These are phyloP conservation scores for Phytophthora capsici DNA, from an alignment of 352 stramenopile species.

Conservation along the genomic window DNA sequence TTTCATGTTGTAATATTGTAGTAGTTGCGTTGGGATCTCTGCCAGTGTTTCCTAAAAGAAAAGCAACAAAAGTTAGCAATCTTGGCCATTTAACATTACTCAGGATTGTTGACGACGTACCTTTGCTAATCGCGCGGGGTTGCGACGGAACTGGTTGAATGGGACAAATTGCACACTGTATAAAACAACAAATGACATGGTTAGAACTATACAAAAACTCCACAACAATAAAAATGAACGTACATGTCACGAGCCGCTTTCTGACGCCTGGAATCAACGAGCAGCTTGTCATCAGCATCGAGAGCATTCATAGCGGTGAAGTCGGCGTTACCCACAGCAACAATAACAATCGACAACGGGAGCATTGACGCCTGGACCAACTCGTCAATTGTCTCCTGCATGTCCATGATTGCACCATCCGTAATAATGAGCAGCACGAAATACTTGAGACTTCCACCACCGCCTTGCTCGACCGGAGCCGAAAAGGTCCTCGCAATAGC, in stretches of 20 bases:
- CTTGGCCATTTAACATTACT: not conserved
- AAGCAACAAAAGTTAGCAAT: conserved; percentile 3
- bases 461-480: conserved; percentile 24
- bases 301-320: conserved; percentile 74
- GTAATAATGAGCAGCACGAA: conserved; percentile 81
- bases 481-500: conserved; percentile 68
- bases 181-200: conserved; percentile 5
- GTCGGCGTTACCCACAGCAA: conserved; percentile 79
- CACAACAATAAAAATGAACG: conserved; percentile 22
- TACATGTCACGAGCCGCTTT: conserved; percentile 70
- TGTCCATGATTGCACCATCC: conserved; percentile 81
- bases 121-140: conserved; percentile 65
- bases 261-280: conserved; percentile 49
- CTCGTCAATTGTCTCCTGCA: conserved; percentile 74
- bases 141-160: conserved; percentile 73
- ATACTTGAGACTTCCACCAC: conserved; percentile 64
- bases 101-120: conserved; percentile 6
- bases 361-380: conserved; percentile 70
- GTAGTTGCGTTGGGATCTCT: conserved; percentile 69
- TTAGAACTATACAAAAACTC: not conserved
- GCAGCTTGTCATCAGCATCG: conserved; percentile 63
- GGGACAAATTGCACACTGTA: conserved; percentile 78
- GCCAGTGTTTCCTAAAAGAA: conserved; percentile 57
- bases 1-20: conserved; percentile 66
- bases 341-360: conserved; percentile 84